phyloP scores from a whole-genome alignment of 108 stramenopile species.

The Chaetoceros tenuissimus region DNA sequence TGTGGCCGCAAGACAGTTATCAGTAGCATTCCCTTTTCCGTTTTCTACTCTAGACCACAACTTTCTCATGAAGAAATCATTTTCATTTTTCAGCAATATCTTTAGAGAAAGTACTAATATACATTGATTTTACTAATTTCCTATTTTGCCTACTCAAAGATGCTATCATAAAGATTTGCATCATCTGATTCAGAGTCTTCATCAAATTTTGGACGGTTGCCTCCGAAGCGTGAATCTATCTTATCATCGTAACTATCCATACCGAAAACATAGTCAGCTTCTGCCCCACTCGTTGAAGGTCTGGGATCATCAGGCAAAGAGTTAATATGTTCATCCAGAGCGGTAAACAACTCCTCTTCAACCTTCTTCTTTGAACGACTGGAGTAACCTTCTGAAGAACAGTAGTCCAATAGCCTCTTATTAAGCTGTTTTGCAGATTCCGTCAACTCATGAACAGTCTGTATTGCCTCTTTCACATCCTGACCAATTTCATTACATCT shows the following conservation, averaged over 20 bases:
- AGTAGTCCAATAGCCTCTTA: conserved; percentile 30
- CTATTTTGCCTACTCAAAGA: not conserved
- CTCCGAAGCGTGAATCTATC: conserved; percentile 20
- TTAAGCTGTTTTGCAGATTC: conserved; percentile 26
- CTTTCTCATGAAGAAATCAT: no score
- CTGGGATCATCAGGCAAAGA: conserved; percentile 36
- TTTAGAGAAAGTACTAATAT: no score
- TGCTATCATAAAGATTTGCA: not conserved
- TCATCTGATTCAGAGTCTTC: not conserved
- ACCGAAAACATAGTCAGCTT: conserved; percentile 18
- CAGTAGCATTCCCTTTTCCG: no score
- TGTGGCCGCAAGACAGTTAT: no score
- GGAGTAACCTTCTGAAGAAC: conserved; percentile 19
- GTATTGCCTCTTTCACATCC: conserved; percentile 22
- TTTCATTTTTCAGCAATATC: no score
- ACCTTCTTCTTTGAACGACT: conserved; percentile 19
- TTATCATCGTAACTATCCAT: conserved; percentile 22
- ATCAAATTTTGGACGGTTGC: not conserved
- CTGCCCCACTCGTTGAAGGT: conserved; percentile 18
- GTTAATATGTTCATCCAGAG: conserved; percentile 34
- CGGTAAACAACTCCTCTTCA: conserved; percentile 24
- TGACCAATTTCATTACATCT: conserved; percentile 20
- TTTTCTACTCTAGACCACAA: no score
- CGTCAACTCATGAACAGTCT: conserved; percentile 30
- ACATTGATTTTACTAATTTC: no score